A percentile compares a stretch with the other conserved stretches of the same genome.
Evolutionary conservation across 2,329 filamentous ascomycete species (phyloP).

Genomic region (Triangularia verruculosa): DNA sequence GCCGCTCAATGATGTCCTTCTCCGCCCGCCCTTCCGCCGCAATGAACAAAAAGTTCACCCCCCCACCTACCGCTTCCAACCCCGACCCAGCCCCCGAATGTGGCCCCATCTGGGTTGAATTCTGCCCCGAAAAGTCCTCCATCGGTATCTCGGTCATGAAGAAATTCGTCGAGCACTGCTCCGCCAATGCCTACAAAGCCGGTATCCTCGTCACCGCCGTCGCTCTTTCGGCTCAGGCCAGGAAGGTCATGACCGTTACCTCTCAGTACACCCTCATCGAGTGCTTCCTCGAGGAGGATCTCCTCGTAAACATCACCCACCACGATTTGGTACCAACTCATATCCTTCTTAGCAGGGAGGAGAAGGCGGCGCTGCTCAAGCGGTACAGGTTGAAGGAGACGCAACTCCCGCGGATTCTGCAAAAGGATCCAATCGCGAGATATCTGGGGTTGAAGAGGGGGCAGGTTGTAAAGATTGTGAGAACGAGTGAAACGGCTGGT

Average conservation of each 20-base stretch:
- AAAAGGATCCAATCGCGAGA: slow-evolving; percentile 86
- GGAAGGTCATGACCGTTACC: slow-evolving; percentile 79
- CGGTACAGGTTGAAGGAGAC: slow-evolving; percentile 96
- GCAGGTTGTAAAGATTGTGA: slow-evolving; percentile 97
- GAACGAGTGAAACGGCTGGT: slow-evolving; percentile 91
- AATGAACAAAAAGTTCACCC: slow-evolving; percentile 83
- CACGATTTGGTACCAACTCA: slow-evolving; percentile 96
- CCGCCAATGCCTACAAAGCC: slow-evolving; percentile 76
- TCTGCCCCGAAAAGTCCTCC: slow-evolving; percentile 65
- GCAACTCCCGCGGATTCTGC: slow-evolving; percentile 87
- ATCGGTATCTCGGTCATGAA: slow-evolving; percentile 93
- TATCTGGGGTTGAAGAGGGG: slow-evolving; percentile 88
- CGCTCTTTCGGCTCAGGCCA: slow-evolving; percentile 78
- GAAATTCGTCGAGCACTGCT: slow-evolving; percentile 78
- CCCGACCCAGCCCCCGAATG: slow-evolving; percentile 70
- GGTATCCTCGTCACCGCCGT: slow-evolving; percentile 87
- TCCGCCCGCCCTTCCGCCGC: slow-evolving; percentile 77
- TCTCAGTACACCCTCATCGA: slow-evolving; percentile 78
- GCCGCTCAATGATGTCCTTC: slow-evolving; percentile 81
- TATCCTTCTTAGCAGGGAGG: slow-evolving; percentile 81
- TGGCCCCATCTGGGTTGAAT: slow-evolving; percentile 91
- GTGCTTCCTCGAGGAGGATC: slow-evolving; percentile 91
- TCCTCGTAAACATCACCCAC: slow-evolving; percentile 96
- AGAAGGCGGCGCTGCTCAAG: slow-evolving; percentile 81
- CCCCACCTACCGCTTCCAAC: slow-evolving; percentile 64